These are phyloP conservation scores for Lanmaoa rubissima DNA, from an alignment of 768 basidiomycete species.

Conservation along the genomic window DNA sequence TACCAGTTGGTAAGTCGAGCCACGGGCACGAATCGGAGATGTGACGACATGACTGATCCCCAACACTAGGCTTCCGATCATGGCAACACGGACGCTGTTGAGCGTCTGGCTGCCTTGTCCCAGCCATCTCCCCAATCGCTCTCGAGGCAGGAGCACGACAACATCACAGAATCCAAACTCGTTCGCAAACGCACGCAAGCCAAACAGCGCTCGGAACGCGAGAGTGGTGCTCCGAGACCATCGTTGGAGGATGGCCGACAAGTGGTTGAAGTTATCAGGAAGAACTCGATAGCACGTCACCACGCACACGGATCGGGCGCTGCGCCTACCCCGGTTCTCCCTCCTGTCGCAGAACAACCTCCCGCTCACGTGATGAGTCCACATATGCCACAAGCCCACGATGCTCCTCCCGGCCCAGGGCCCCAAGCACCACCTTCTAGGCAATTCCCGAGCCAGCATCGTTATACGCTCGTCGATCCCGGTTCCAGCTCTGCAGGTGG, in stretches of 20 bases:
- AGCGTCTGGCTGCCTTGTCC: conserved; percentile 68
- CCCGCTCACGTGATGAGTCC: conserved; percentile 1
- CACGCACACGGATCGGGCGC: conserved; percentile 12
- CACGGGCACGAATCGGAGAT: not conserved
- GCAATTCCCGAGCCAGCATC: conserved; percentile 38
- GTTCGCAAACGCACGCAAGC: conserved; percentile 80
- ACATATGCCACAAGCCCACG: not conserved
- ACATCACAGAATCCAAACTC: conserved; percentile 73
- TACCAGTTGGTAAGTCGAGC: conserved; percentile 55
- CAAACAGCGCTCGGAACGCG: conserved; percentile 48
- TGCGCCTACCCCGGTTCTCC: not conserved
- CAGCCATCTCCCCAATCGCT: conserved; percentile 61
- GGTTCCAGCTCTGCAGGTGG: conserved; percentile 20
- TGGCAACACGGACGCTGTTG: conserved; percentile 77
- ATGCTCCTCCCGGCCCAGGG: not conserved
- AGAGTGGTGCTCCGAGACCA: conserved; percentile 7
- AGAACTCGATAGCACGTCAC: conserved; percentile 40
- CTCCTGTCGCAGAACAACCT: conserved; percentile 17
- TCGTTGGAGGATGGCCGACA: conserved; percentile 37
- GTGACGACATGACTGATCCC: not conserved
- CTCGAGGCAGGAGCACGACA: conserved; percentile 78
- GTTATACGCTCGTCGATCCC: conserved; percentile 50
- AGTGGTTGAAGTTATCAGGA: conserved; percentile 56
- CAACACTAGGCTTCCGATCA: conserved; percentile 64
- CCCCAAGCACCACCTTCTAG: conserved; percentile 6